Conservation (phyloP, 257 asterid species). For the Dorcoceras hygrometricum region DNA sequence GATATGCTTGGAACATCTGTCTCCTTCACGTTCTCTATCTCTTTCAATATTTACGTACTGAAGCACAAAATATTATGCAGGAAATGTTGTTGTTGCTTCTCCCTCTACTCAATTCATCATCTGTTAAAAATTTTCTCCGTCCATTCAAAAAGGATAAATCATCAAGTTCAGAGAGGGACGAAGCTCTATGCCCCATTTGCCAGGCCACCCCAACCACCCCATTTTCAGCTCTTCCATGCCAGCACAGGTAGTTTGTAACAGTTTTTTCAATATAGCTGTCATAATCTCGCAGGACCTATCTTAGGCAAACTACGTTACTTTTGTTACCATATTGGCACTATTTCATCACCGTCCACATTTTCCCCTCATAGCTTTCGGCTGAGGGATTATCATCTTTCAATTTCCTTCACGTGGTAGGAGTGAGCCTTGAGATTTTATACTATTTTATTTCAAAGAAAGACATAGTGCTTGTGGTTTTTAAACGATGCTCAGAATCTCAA, state of each 20-base stretch:
- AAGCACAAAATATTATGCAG: constrained; percentile 40
- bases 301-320: background rate
- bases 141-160: constrained; percentile 89
- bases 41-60: constrained; percentile 25
- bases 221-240: constrained; percentile 87
- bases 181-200: constrained; percentile 81
- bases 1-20: constrained; percentile 19
- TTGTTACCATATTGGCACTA: background rate
- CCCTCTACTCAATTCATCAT: constrained; percentile 89
- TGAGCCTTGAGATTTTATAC: no score
- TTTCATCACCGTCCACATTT: constrained; percentile 13
- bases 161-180: constrained; percentile 57
- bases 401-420: background rate
- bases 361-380: background rate
- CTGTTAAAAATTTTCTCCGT: constrained; percentile 62
- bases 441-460: no score
- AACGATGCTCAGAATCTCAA: background rate
- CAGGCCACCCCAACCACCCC: constrained; percentile 81
- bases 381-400: background rate
- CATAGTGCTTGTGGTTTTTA: background rate
- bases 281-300: constrained; percentile 6
- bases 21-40: constrained; percentile 9
- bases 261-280: background rate
- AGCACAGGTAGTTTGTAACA: constrained; percentile 58
- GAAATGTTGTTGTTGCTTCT: constrained; percentile 91